Conservation (phyloP, 495 filamentous ascomycete species). For the Aspergillus indologenus region DNA sequence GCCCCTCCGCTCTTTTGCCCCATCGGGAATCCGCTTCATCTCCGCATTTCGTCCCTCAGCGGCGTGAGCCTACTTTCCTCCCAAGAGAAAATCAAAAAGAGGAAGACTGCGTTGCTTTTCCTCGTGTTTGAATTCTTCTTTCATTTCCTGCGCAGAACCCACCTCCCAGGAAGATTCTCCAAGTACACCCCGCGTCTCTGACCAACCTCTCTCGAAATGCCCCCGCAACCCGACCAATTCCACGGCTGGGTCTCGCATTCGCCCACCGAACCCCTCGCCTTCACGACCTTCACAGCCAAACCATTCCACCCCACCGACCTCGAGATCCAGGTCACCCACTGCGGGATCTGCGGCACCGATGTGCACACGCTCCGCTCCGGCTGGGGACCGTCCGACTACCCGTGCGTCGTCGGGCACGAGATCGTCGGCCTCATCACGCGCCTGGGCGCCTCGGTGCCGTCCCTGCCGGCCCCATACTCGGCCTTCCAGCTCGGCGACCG, state of each 20-base stretch:
- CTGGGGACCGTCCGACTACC: constrained; percentile 69
- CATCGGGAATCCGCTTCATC: not conserved
- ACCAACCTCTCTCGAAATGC: constrained; percentile 17
- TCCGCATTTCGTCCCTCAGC: not conserved
- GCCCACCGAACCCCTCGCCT: constrained; percentile 66
- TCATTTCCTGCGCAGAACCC: not conserved
- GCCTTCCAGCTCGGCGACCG: constrained; percentile 73
- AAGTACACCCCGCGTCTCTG: not conserved
- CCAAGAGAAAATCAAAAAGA: not conserved
- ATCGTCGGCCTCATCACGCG: constrained; percentile 65
- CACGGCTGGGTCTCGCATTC: constrained; percentile 77
- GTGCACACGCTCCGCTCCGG: constrained; percentile 72
- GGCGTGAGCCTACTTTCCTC: not conserved
- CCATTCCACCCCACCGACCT: constrained; percentile 74
- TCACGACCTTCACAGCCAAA: constrained; percentile 73
- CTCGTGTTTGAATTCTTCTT: not conserved
- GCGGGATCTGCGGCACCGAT: constrained; percentile 80
- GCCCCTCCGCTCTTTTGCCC: not conserved
- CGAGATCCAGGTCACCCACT: constrained; percentile 62
- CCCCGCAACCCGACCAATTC: constrained; percentile 50
- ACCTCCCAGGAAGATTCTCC: not conserved
- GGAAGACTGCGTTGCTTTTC: no score
- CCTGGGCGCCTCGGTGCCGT: constrained; percentile 30
- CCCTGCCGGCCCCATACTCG: not conserved
- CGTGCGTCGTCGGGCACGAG: constrained; percentile 78